Conservation (phyloP, 2,329 filamentous ascomycete species). For the Penicillium glabrum region DNA sequence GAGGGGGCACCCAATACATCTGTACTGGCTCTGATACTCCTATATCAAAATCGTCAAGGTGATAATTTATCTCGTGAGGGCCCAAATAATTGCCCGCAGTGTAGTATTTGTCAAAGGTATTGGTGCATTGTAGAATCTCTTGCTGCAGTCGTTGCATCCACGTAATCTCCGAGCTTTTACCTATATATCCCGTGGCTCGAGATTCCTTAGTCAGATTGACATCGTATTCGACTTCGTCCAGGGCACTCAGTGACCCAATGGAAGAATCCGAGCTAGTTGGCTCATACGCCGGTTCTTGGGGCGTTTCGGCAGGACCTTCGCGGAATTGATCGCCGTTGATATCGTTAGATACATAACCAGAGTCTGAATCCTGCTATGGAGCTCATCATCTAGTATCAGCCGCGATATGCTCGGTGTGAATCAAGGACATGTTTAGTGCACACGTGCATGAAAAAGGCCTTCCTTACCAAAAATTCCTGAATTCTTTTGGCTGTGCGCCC, state of each 20-base stretch:
- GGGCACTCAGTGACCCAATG: slow-evolving; percentile 7
- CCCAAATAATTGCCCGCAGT: background rate
- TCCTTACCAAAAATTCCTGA: slow-evolving; percentile 3
- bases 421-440: background rate
- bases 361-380: background rate
- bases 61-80: slow-evolving; percentile 23
- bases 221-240: slow-evolving; percentile 13
- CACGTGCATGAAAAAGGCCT: background rate
- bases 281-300: background rate
- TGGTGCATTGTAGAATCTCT: background rate
- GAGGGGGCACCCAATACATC: slow-evolving; percentile 34
- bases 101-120: background rate
- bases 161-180: slow-evolving; percentile 15
- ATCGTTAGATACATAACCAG: background rate
- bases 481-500: slow-evolving; percentile 2
- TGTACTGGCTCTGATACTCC: slow-evolving; percentile 33
- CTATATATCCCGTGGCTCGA: slow-evolving; percentile 11
- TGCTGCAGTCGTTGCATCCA: slow-evolving; percentile 12
- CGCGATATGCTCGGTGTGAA: background rate
- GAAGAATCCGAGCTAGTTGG: slow-evolving; percentile 5
- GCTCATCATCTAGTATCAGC: background rate
- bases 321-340: background rate
- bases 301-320: background rate
- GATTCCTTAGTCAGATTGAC: slow-evolving; percentile 7
- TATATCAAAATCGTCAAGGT: slow-evolving; percentile 39